A percentile compares a stretch with the other conserved stretches of the same genome.
Conservation (phyloP, 768 basidiomycete species). For the Flagelloscypha sp. region DNA sequence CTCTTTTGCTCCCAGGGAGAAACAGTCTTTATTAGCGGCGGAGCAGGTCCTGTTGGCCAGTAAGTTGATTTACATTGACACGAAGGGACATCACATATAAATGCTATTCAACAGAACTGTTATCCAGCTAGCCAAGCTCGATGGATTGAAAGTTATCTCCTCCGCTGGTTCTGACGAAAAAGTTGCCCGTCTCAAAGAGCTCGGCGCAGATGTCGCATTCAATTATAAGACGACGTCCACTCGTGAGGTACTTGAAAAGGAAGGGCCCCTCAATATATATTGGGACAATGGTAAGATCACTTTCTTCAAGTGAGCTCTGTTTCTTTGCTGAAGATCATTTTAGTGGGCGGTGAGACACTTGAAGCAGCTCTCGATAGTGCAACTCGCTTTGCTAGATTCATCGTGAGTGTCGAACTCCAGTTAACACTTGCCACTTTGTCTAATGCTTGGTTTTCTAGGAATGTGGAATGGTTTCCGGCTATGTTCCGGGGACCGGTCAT, state of each 20-base stretch:
- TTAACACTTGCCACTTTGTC: too few species aligned
- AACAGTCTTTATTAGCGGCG: slow-evolving; percentile 39
- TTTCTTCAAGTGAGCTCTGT: neutral
- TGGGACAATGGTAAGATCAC: slow-evolving; percentile 17
- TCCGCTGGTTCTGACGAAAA: slow-evolving; percentile 47
- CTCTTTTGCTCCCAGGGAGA: slow-evolving; percentile 28
- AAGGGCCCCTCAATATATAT: slow-evolving; percentile 39
- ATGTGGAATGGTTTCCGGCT: slow-evolving; percentile 21
- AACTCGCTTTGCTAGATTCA: slow-evolving; percentile 25
- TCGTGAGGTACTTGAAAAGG: slow-evolving; percentile 29
- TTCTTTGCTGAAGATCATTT: too few species aligned
- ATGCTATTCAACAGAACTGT: slow-evolving; percentile 15
- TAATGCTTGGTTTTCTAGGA: too few species aligned
- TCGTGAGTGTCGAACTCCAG: slow-evolving; percentile 16
- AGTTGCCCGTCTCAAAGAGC: slow-evolving; percentile 30
- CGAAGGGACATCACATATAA: neutral
- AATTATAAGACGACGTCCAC: slow-evolving; percentile 45
- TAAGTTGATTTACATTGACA: slow-evolving; percentile 16
- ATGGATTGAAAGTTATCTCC: slow-evolving; percentile 39
- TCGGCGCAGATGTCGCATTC: slow-evolving; percentile 43
- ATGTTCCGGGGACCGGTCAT: slow-evolving; percentile 7
- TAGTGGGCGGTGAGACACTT: slow-evolving; percentile 36
- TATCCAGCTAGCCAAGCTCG: slow-evolving; percentile 23
- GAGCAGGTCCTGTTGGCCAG: slow-evolving; percentile 42
- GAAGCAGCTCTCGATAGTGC: slow-evolving; percentile 31